Base-by-base conservation (phyloP, 768 basidiomycete species). In the Leccinum subtestaceum region DNA sequence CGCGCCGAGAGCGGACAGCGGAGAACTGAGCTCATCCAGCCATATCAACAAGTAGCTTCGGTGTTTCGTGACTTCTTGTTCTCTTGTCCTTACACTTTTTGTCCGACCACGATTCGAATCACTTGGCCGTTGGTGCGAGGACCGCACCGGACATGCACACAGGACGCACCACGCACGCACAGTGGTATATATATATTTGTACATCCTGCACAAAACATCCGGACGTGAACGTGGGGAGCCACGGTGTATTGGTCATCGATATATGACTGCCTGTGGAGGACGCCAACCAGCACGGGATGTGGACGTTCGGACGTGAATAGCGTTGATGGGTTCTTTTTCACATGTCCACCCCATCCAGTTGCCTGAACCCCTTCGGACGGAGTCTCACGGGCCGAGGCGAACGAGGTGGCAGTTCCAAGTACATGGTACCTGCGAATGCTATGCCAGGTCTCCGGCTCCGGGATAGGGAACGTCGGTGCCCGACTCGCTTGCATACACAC, bases 201-300 rank as follows among this genome's bases (percentile, higher is more conserved):
- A n/a, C 43, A 5, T 45, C 15, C 19, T 2, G 19, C n/a, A 19
- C 19, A 45, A 19, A 11, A 45, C 4, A 45, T 25, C 48, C 29
- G 50, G 47, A 27, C 46, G 27, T 56, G 34, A 36, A 57, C 52
- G 58, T 46, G 64, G 63, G 40, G 67, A 62, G 43, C 40, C 43
- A 45, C 36, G 38, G 53, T 17, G 29, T 46, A 34, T 38, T 49
- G 40, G 19, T 45, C 19, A 45, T 45, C 4, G 17, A n/a, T n/a
- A 40, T n/a, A 40, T n/a, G 4, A n/a, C 40, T 40, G 19, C 43
- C 43, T 43, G 43, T 45, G 43, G 40, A 19, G n/a, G 17, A 40
- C 40, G 40, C 40, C 40, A 40, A 10, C 43, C 43, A 45, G 19
- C 43, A 45, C n/a, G 40, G 40, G 19, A 45, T 19, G 40, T 43